These are phyloP conservation scores for Pichiaceae sp. DNA, from an alignment of 1,139 yeast genomes.

Conservation along the genomic window DNA sequence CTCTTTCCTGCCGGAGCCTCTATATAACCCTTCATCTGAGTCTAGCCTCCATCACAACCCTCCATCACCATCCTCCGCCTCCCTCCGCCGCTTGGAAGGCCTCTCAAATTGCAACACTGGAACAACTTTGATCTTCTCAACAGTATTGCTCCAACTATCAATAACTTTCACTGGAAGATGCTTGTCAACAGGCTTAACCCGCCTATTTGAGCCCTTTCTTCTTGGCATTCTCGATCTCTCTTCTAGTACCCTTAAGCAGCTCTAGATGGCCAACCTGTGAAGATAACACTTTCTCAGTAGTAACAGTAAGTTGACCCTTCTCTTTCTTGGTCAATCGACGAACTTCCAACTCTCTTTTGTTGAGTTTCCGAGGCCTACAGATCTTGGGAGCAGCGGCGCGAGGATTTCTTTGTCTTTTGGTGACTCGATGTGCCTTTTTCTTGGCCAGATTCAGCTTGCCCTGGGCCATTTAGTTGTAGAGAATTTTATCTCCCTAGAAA, in stretches of 20 bases:
- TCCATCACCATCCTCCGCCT: no score
- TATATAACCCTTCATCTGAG: no score
- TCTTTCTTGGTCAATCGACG: slow-evolving; percentile 52
- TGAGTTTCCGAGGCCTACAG: slow-evolving; percentile 56
- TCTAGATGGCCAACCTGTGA: slow-evolving; percentile 95
- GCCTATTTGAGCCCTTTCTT: slow-evolving; percentile 15
- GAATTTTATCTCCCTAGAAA: no score
- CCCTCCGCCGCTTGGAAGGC: not conserved
- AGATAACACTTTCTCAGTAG: slow-evolving; percentile 81
- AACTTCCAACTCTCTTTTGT: slow-evolving; percentile 34
- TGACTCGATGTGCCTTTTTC: slow-evolving; percentile 41
- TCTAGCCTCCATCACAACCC: no score
- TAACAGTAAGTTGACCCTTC: slow-evolving; percentile 17
- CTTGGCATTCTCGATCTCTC: slow-evolving; percentile 61
- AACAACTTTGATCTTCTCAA: not conserved
- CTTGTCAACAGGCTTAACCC: slow-evolving; percentile 2
- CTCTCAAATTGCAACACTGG: not conserved
- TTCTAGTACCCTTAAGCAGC: slow-evolving; percentile 83
- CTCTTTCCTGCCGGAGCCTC: no score
- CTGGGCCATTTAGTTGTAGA: slow-evolving; percentile 47
- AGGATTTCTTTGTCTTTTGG: slow-evolving; percentile 50
- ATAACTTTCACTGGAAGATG: not conserved
- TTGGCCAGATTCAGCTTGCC: slow-evolving; percentile 40
- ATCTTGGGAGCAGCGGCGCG: slow-evolving; percentile 71
- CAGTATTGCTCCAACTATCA: not conserved